Evolutionary conservation across 1,284 basidiomycete species (phyloP).

Genomic region (Leccinum pachyderme): DNA sequence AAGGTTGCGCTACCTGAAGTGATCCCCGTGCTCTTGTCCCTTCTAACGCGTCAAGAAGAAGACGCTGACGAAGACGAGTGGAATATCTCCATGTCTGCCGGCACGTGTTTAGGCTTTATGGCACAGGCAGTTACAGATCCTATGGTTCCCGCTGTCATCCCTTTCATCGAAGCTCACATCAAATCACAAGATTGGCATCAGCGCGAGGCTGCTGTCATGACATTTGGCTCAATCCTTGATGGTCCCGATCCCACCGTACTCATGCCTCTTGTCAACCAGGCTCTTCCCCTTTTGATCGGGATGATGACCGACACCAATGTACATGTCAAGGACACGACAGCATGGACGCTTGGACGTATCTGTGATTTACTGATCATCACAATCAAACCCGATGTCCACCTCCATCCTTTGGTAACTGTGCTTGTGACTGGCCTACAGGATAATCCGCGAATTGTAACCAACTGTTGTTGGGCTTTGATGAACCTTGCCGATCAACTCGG

Average conservation of each 20-base stretch:
- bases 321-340: slow-evolving; percentile 95
- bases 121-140: slow-evolving; percentile 90
- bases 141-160: slow-evolving; percentile 91
- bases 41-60: slow-evolving; percentile 93
- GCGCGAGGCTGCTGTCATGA: slow-evolving; percentile 97
- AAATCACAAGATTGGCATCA: slow-evolving; percentile 90
- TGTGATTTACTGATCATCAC: slow-evolving; percentile 87
- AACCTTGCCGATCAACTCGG: slow-evolving; percentile 88
- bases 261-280: slow-evolving; percentile 91
- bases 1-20: slow-evolving; percentile 94
- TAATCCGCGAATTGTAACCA: slow-evolving; percentile 84
- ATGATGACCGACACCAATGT: slow-evolving; percentile 90
- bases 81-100: slow-evolving; percentile 98
- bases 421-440: slow-evolving; percentile 83
- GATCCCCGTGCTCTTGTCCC: slow-evolving; percentile 85
- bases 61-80: slow-evolving; percentile 99
- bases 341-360: slow-evolving; percentile 97
- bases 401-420: slow-evolving; percentile 82
- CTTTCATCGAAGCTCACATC: slow-evolving; percentile 98
- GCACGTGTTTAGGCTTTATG: slow-evolving; percentile 86
- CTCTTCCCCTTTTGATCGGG: slow-evolving; percentile 89
- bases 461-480: slow-evolving; percentile 97
- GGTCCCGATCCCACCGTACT: slow-evolving; percentile 89
- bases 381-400: slow-evolving; percentile 89
- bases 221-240: slow-evolving; percentile 96